Percentiles rank a stretch among this genome's conserved stretches.
Conservation (phyloP, 768 basidiomycete genomes). For the Clitopilus passeckerianus region DNA sequence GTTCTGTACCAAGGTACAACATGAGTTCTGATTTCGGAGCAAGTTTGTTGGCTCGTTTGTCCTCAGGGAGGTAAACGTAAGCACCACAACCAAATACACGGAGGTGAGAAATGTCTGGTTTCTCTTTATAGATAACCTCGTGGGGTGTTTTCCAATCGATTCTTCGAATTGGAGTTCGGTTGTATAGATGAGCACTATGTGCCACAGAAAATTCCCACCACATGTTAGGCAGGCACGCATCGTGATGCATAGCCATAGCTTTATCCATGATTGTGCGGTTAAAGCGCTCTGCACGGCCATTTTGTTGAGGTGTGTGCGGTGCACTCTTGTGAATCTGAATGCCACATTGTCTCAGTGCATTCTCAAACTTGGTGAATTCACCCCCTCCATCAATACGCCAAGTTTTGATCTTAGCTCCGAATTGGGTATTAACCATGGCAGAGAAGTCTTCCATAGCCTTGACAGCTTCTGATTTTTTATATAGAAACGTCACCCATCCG, state of each 20-base stretch:
- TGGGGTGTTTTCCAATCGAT: neutral
- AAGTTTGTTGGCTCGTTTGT: neutral
- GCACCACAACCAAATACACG: conserved; percentile 7
- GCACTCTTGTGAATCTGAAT: neutral
- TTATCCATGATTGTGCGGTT: conserved; percentile 6
- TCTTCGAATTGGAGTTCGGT: neutral
- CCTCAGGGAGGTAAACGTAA: conserved; percentile 2
- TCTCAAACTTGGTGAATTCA: neutral
- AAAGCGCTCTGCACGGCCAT: conserved; percentile 13
- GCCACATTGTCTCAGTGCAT: neutral
- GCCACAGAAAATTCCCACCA: conserved; percentile 6
- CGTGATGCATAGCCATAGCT: neutral
- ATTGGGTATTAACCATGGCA: conserved; percentile 5
- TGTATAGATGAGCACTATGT: neutral
- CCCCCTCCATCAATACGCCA: conserved; percentile 10
- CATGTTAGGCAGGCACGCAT: neutral
- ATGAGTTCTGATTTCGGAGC: neutral
- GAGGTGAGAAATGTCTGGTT: neutral
- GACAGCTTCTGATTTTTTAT: conserved; percentile 4
- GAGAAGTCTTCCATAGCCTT: conserved; percentile 2
- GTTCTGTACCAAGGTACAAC: neutral
- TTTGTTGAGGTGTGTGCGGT: conserved; percentile 11
- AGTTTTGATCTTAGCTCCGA: neutral
- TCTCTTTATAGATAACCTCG: neutral
- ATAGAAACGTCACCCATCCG: conserved; percentile 5